Base-by-base conservation (phyloP, 352 stramenopile species). In the Phytophthora gonapodyides region DNA sequence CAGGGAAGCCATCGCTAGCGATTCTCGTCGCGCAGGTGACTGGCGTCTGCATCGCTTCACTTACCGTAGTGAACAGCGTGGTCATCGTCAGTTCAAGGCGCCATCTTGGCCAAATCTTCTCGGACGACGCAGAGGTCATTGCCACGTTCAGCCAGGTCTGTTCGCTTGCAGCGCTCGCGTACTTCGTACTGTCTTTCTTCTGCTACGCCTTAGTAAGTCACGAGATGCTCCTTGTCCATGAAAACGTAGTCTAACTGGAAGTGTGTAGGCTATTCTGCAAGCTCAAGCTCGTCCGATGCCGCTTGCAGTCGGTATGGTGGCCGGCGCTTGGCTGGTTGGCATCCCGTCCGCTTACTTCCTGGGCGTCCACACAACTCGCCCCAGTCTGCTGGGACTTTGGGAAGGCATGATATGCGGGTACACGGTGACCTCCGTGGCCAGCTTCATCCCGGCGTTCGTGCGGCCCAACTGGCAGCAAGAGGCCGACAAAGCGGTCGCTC, bases 281-380 rank as follows among this genome's bases (percentile, higher is more conserved):
- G 84, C 78, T 0, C 83, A 93, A 57, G 80, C 82, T 4, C 69
- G 80, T 33, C 63, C 78, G 10, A 60, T 73, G 17, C 78, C 80
- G 3, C 61, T 89, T 31, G 84, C 84, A 47, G 43, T 83, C 5
- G 79, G 66, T 16, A 93, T 87, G 57, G 61, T 67, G 21, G 48
- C 67, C 30, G 85, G 87, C 16, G 82, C 87, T 27, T 96, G 87
- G 87, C 43, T 84, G 8, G 73, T 96, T 15, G 78, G 80, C 2
- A 80, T 96, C 3, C 87, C 87, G 1, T 73, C 63, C 10, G 78
- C 85, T 6, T 96, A 93, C 59, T 64, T 88, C 31, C 51, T 96
- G 37, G 84, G 76, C 12, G 55, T 91, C 1, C 67, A 61, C 2
- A 43, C 56, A 13, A 37, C 33, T 15, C 53, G 33, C 9, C 61